Conservation (phyloP, 176 grass and related monocot species). For the Juncus effusus region DNA sequence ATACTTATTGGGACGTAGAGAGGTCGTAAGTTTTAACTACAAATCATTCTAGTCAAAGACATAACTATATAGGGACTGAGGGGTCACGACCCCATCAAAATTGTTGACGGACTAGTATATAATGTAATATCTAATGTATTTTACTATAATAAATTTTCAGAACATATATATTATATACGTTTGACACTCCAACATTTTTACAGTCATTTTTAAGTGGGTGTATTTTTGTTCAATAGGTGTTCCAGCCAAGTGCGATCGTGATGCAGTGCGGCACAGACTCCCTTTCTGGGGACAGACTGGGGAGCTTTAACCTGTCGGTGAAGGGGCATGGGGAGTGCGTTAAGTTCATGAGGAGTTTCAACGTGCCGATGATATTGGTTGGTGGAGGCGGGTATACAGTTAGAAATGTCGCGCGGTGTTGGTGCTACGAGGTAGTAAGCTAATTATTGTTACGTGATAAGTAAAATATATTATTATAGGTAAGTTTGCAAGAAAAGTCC, state of each 20-base stretch:
- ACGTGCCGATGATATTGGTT: conserved; percentile 73
- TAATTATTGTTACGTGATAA: conserved; percentile 16
- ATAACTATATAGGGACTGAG: too few species aligned
- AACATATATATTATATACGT: too few species aligned
- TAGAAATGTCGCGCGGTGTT: conserved; percentile 83
- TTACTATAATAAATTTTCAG: too few species aligned
- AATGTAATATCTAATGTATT: too few species aligned
- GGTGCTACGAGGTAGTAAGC: conserved; percentile 83
- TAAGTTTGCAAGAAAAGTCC: not conserved
- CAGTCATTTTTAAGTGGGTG: too few species aligned
- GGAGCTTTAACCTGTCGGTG: conserved; percentile 90
- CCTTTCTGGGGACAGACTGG: conserved; percentile 80
- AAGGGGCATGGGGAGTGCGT: conserved; percentile 83
- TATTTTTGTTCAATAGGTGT: conserved; percentile 21
- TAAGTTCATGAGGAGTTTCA: conserved; percentile 94
- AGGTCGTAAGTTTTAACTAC: too few species aligned
- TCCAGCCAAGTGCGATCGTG: conserved; percentile 69
- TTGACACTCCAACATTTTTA: too few species aligned
- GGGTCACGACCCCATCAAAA: too few species aligned
- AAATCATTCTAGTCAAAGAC: too few species aligned
- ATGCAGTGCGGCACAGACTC: conserved; percentile 93
- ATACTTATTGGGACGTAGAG: too few species aligned
- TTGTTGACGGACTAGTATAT: too few species aligned
- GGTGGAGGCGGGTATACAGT: conserved; percentile 95
- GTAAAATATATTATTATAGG: not conserved